Base-by-base conservation (phyloP, 1,284 basidiomycete species). In the Microbotryomycetes sp. region DNA sequence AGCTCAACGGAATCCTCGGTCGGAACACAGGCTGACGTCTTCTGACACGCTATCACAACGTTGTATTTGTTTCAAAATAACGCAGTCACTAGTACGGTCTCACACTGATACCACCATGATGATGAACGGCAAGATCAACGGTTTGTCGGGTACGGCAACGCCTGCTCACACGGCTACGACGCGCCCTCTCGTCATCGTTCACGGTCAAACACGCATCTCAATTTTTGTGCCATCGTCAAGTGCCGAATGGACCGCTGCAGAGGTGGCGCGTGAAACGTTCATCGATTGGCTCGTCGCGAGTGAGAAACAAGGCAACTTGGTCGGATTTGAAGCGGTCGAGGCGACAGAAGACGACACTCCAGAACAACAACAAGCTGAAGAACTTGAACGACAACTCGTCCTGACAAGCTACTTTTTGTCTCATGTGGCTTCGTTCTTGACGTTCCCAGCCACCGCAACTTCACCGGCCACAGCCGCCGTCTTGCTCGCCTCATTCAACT, bases 341-440 rank as follows among this genome's bases (percentile, higher is more conserved):
- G 60, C 70, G 32, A 73, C 72, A 42, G 70, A 71, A 42, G 71
- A 72, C 26, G 71, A 72, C 28, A 65, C 47, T 42, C 51, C n/a
- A 23, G 45, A 46, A 53, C 57, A 26, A 49, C 42, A 26, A 25
- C 54, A 60, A 32, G 49, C 36, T 5, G 31, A 49, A 23, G 29
- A 6, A 15, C 49, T 54, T 58, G 72, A 73, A 59, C 58, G 63
- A 45, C 62, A 72, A 51, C 54, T 76, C 56, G 67, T 70, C 58
- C 66, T 76, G 25, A 63, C 69, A 49, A 67, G 72, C 65, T 74
- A 74, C 67, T 75, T 75, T 71, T 70, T 77, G 30, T 65, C 66
- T 30, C 76, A 75, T 71, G 67, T 77, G 49, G 67, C 74, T 51
- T 31, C 47, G 31, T 63, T 69, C 50, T 52, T 71, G 23, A 57